Conservation (phyloP, 768 basidiomycete genomes). For the Pseudohyphozyma bogoriensis region DNA sequence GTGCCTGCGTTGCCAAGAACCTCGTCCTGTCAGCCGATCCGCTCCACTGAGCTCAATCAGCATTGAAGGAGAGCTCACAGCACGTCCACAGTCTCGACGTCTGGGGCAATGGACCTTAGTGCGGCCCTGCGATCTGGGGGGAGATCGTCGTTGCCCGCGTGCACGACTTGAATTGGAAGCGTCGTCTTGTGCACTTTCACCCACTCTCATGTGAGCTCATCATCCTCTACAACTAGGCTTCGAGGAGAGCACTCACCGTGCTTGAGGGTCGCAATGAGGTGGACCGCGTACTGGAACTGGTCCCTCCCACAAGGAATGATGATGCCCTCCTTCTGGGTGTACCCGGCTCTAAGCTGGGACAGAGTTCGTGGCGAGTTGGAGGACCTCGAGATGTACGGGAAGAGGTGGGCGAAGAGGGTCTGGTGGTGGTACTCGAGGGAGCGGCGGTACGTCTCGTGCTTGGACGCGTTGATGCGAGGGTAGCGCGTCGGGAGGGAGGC, state of each 20-base stretch:
- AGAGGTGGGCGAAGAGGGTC: constrained; percentile 17
- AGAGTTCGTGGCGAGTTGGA: constrained; percentile 7
- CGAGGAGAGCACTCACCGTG: constrained; percentile 11
- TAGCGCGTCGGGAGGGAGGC: constrained; percentile 5
- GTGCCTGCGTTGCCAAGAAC: too few species aligned
- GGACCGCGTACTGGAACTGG: constrained; percentile 21
- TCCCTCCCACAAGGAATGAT: constrained; percentile 23
- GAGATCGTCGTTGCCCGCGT: constrained; percentile 26
- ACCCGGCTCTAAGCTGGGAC: neutral
- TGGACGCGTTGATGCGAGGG: constrained; percentile 12
- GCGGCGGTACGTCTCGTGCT: constrained; percentile 17
- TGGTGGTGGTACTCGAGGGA: constrained; percentile 17
- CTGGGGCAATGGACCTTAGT: constrained; percentile 13
- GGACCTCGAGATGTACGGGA: constrained; percentile 15
- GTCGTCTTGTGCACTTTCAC: constrained; percentile 16
- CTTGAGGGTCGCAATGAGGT: constrained; percentile 27
- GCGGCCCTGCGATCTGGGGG: constrained; percentile 17
- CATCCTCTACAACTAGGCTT: too few species aligned
- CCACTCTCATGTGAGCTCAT: too few species aligned
- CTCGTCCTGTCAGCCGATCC: too few species aligned
- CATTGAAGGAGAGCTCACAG: neutral
- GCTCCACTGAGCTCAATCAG: too few species aligned
- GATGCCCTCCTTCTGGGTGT: constrained; percentile 7
- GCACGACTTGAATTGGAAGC: constrained; percentile 25
- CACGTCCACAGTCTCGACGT: constrained; percentile 22